Evolutionary conservation across 805 yeast genomes (phyloP).

Genomic region (Komagataella phaffii): DNA sequence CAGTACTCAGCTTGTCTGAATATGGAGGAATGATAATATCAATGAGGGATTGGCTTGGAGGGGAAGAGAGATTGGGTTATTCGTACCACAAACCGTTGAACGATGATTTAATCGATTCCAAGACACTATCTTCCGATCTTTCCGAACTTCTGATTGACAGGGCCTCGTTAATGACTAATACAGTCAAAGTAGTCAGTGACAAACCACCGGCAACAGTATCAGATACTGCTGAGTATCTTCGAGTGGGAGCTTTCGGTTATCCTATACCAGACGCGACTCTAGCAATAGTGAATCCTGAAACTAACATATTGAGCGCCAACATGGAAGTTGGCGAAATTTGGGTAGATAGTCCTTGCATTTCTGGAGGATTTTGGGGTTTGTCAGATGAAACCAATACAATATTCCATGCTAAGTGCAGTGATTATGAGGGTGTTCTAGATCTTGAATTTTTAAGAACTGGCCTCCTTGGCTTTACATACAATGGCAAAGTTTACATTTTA

Average conservation of each 20-base stretch:
- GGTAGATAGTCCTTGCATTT: conserved; percentile 88
- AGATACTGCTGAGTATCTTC: conserved; percentile 27
- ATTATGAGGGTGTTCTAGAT: conserved; percentile 55
- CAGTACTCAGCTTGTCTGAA: conserved; percentile 78
- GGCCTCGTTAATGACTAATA: conserved; percentile 57
- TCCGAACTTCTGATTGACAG: conserved; percentile 64
- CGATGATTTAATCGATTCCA: conserved; percentile 20
- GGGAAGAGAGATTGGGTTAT: conserved; percentile 48
- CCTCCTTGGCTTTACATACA: conserved; percentile 72
- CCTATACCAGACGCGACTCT: conserved; percentile 91
- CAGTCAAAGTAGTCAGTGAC: conserved; percentile 51
- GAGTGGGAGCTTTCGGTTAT: conserved; percentile 87
- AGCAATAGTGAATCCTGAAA: conserved; percentile 92
- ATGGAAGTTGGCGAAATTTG: conserved; percentile 91
- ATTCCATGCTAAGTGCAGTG: conserved; percentile 73
- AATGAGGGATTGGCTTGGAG: conserved; percentile 82
- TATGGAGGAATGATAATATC: conserved; percentile 95
- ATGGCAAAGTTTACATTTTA: conserved; percentile 78
- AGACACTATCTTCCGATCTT: conserved; percentile 15
- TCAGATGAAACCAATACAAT: conserved; percentile 56
- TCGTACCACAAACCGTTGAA: conserved; percentile 20
- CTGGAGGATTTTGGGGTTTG: conserved; percentile 80
- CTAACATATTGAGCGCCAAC: conserved; percentile 55
- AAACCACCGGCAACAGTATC: conserved; percentile 37
- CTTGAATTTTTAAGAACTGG: conserved; percentile 85